A percentile compares a stretch with the other conserved stretches of the same genome.
Conservation (phyloP, 2,329 filamentous ascomycete species). For the Ceratocystis papillata region DNA sequence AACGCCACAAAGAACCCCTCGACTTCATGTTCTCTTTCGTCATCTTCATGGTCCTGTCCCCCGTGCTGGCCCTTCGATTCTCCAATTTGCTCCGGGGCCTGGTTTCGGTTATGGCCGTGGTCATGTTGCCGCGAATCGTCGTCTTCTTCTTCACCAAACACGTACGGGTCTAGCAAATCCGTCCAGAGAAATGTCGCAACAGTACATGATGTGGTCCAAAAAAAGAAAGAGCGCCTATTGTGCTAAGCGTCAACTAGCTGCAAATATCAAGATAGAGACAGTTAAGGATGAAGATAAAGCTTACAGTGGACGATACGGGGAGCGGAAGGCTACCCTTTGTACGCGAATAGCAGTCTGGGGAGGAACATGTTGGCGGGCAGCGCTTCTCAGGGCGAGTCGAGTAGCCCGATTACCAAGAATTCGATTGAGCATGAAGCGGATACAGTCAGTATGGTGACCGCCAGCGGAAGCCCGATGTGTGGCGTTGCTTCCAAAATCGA, state of each 20-base stretch:
- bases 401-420: conserved; percentile 20
- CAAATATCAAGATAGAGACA: not conserved
- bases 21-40: conserved; percentile 36
- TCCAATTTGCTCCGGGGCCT: conserved; percentile 27
- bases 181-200: conserved; percentile 19
- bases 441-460: not conserved
- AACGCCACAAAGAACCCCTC: conserved; percentile 50
- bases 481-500: not conserved
- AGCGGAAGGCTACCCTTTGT: conserved; percentile 21
- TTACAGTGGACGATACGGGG: conserved; percentile 22
- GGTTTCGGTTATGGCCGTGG: not conserved
- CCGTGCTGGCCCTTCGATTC: conserved; percentile 36
- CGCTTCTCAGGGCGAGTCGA: conserved; percentile 21
- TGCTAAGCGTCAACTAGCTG: not conserved
- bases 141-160: conserved; percentile 21
- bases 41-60: conserved; percentile 28
- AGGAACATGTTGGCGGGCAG: conserved; percentile 20
- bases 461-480: not conserved
- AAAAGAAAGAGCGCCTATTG: conserved; percentile 17
- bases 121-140: conserved; percentile 8
- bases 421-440: conserved; percentile 17
- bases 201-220: not conserved
- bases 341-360: conserved; percentile 22
- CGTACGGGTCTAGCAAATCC: conserved; percentile 21
- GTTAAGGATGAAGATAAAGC: not conserved